These are phyloP conservation scores for Monilinia vaccinii-corymbosi DNA, from an alignment of 2,329 filamentous ascomycete species.

Conservation along the genomic window DNA sequence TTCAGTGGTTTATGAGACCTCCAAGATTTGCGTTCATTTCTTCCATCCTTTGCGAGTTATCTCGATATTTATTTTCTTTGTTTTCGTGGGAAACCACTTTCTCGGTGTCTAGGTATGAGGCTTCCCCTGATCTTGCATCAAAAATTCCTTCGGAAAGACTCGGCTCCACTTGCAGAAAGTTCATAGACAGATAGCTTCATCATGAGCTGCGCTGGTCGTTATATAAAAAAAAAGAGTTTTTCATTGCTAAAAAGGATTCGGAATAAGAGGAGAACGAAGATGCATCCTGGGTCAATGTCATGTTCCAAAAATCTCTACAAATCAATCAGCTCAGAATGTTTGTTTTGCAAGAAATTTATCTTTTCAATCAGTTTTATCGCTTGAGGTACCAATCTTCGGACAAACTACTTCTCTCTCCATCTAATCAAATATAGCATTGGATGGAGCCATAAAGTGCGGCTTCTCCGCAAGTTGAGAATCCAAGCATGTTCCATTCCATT, in stretches of 20 bases:
- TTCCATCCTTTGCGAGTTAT: not conserved
- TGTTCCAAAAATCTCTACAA: not conserved
- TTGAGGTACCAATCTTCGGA: not conserved
- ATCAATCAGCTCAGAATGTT: not conserved
- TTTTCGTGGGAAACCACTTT: not conserved
- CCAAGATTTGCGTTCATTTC: not conserved
- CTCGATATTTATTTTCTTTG: not conserved
- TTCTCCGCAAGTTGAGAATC: no score
- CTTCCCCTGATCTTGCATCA: no score
- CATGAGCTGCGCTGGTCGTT: no score
- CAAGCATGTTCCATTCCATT: not conserved
- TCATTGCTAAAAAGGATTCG: not conserved
- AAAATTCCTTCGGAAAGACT: not conserved
- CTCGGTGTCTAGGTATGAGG: not conserved
- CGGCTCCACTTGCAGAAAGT: no score
- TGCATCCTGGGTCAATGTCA: not conserved
- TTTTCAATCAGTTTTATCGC: not conserved
- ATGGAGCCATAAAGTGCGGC: not conserved
- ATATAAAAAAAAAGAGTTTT: not conserved
- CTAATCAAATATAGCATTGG: not conserved
- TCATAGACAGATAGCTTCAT: no score
- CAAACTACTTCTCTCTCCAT: not conserved
- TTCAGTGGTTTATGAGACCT: not conserved
- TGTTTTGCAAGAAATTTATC: not conserved
- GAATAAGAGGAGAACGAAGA: no score